Evolutionary conservation across 2,329 filamentous ascomycete genomes (phyloP).

Genomic region (Aspergillus versicolor): DNA sequence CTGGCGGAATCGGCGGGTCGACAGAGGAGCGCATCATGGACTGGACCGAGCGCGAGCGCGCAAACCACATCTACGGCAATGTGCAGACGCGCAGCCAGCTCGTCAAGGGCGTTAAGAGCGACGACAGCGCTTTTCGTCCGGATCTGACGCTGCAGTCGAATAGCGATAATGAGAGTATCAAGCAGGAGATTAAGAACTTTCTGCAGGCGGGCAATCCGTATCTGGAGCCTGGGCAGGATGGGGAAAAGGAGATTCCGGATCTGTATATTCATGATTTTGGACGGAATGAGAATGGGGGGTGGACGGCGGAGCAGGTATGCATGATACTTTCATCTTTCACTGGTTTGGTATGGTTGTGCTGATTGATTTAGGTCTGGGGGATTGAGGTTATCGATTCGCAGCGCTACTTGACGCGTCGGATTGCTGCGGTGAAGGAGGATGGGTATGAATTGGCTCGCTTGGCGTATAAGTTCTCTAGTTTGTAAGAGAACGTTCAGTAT

Average conservation of each 20-base stretch:
- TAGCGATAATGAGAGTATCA: neutral
- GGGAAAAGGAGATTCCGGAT: neutral
- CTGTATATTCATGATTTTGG: constrained; percentile 13
- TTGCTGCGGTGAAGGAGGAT: constrained; percentile 5
- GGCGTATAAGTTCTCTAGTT: constrained; percentile 8
- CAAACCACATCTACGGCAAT: constrained; percentile 12
- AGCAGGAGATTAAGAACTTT: constrained; percentile 2
- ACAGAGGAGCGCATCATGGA: constrained; percentile 14
- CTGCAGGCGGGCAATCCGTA: neutral
- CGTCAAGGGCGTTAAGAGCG: constrained; percentile 1
- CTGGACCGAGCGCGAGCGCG: constrained; percentile 11
- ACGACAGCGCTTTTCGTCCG: constrained; percentile 4
- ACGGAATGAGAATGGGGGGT: constrained; percentile 7
- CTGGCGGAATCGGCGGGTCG: constrained; percentile 8
- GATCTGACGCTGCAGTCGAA: constrained; percentile 3
- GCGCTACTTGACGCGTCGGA: constrained; percentile 8
- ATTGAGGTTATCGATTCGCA: constrained; percentile 7
- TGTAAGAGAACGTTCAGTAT: neutral
- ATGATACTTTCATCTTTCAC: neutral
- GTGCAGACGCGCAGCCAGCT: constrained; percentile 6
- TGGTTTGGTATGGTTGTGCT: too few species aligned
- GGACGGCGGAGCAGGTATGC: constrained; percentile 13
- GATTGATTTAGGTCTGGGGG: constrained; percentile 3
- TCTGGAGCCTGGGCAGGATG: neutral
- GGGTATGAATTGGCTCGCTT: constrained; percentile 5